Conservation (phyloP, 371 early-diverging fungal genomes). For the Mortierella polycephala region DNA sequence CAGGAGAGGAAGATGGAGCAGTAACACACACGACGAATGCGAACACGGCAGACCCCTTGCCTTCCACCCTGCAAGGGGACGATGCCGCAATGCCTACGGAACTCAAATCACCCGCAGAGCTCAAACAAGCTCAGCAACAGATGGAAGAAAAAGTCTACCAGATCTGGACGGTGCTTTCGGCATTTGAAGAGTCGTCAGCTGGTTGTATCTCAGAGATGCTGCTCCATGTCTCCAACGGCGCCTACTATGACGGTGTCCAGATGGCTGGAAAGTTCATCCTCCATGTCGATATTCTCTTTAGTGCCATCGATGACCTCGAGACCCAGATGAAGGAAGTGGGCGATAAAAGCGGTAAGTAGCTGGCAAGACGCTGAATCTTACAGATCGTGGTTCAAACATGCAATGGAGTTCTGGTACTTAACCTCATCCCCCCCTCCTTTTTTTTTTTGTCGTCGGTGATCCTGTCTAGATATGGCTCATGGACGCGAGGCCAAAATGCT, state of each 20-base stretch:
- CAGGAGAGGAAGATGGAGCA: not conserved
- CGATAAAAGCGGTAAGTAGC: conserved; percentile 60
- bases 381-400: not conserved
- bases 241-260: conserved; percentile 85
- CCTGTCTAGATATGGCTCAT: conserved; percentile 66
- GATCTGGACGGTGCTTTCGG: conserved; percentile 92
- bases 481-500: conserved; percentile 91
- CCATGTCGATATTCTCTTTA: conserved; percentile 93
- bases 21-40: not conserved
- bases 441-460: conserved; percentile 3
- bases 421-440: not conserved
- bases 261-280: conserved; percentile 92
- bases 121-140: conserved; percentile 63
- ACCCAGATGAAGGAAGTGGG: conserved; percentile 65
- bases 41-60: not conserved
- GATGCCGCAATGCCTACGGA: conserved; percentile 6
- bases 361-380: not conserved
- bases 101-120: conserved; percentile 56
- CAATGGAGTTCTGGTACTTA: not conserved
- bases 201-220: conserved; percentile 97
- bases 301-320: conserved; percentile 89
- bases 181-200: conserved; percentile 97
- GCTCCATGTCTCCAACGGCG: conserved; percentile 91
- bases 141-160: conserved; percentile 91
- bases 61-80: not conserved